Evolutionary conservation across 768 basidiomycete species (phyloP).

Genomic region (Psilocybe cubensis): DNA sequence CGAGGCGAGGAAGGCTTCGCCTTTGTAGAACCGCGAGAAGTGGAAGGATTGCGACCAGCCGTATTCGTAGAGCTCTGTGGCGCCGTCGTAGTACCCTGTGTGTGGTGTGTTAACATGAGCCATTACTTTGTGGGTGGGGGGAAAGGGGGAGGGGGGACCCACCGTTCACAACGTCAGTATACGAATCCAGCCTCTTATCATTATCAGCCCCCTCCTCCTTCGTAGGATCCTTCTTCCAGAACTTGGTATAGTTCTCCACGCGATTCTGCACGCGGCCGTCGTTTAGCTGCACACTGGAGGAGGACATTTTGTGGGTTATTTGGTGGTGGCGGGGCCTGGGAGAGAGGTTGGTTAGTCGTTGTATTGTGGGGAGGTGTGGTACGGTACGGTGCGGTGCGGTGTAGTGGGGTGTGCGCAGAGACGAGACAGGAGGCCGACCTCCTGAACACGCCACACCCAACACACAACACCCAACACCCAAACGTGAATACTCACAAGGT

Average conservation of each 20-base stretch:
- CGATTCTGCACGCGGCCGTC: constrained; percentile 71
- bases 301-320: constrained; percentile 27
- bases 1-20: constrained; percentile 74
- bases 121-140: not conserved
- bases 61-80: constrained; percentile 94
- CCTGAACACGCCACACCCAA: too few species aligned
- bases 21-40: constrained; percentile 96
- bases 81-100: constrained; percentile 94
- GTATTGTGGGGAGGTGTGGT: too few species aligned
- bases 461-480: too few species aligned
- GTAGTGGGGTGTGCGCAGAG: too few species aligned
- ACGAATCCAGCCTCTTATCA: constrained; percentile 75
- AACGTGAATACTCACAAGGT: too few species aligned
- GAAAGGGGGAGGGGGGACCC: constrained; percentile 21
- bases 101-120: constrained; percentile 4
- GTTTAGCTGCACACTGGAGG: constrained; percentile 21
- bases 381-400: too few species aligned
- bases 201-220: constrained; percentile 70
- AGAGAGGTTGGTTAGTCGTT: too few species aligned
- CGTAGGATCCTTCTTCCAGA: constrained; percentile 85
- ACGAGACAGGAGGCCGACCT: too few species aligned
- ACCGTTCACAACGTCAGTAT: constrained; percentile 96
- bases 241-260: constrained; percentile 84
- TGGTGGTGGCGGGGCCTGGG: too few species aligned
- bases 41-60: constrained; percentile 94